phyloP scores from a whole-genome alignment of 208 protist species.

The Crithidia thermophila region DNA sequence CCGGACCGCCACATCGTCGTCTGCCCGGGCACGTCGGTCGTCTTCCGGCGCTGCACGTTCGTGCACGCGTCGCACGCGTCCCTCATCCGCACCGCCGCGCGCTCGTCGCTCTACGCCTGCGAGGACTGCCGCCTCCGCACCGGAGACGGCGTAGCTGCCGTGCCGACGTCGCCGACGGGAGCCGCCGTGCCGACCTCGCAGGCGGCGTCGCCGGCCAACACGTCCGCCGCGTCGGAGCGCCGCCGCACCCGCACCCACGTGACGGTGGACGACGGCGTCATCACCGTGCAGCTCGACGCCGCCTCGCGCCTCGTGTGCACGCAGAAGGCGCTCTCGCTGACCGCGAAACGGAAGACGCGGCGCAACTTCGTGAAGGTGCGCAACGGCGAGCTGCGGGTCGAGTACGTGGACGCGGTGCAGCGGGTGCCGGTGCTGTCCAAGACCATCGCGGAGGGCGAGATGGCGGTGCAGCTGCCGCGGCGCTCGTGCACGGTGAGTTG shows the following conservation, averaged over 20 bases:
- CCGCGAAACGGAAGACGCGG: constrained; percentile 18
- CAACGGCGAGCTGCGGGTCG: constrained; percentile 24
- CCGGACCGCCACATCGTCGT: constrained; percentile 41
- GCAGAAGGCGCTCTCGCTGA: constrained; percentile 18
- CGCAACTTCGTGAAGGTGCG: constrained; percentile 23
- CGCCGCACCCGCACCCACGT: constrained; percentile 17
- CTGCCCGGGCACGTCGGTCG: constrained; percentile 45
- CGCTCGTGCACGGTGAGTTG: constrained; percentile 30
- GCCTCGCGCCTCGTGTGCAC: constrained; percentile 9
- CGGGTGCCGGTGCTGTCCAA: constrained; percentile 28
- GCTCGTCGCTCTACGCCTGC: constrained; percentile 19
- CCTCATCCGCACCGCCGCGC: constrained; percentile 22
- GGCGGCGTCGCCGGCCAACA: background rate
- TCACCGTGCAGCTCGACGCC: constrained; percentile 19
- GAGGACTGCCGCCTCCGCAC: constrained; percentile 27
- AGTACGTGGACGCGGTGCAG: constrained; percentile 24
- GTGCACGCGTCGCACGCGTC: constrained; percentile 10
- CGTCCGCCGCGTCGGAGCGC: background rate
- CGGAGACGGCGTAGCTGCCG: constrained; percentile 1
- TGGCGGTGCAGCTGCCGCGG: constrained; percentile 22
- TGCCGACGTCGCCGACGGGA: background rate
- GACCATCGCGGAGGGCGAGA: constrained; percentile 25
- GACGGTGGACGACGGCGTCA: constrained; percentile 24
- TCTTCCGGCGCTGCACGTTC: constrained; percentile 60
- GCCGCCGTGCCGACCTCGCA: background rate